phyloP scores from a whole-genome alignment of 2,329 filamentous ascomycete species.

The Aureobasidium sp. region DNA sequence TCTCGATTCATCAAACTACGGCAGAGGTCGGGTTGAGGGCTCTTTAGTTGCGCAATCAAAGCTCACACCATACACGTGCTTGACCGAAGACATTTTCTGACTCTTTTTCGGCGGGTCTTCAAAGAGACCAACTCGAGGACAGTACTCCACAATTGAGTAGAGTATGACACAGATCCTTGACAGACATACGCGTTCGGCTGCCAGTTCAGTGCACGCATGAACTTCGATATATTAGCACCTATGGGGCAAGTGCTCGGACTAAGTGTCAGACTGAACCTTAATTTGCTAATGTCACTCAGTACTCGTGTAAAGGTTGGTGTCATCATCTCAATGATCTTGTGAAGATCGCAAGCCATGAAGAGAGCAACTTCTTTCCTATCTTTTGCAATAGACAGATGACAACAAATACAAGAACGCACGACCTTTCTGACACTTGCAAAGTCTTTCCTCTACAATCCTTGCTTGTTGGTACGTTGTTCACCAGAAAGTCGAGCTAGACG shows the following conservation, averaged over 20 bases:
- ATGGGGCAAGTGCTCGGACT: neutral
- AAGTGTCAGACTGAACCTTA: constrained; percentile 5
- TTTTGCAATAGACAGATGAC: neutral
- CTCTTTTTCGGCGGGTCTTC: neutral
- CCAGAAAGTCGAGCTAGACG: neutral
- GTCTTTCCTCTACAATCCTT: neutral
- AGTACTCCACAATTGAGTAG: neutral
- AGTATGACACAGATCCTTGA: neutral
- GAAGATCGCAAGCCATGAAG: neutral
- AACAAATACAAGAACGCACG: neutral
- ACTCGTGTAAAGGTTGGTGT: neutral
- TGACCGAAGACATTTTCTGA: neutral
- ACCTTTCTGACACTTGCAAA: neutral
- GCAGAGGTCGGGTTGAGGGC: neutral
- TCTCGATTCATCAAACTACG: neutral
- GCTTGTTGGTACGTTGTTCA: neutral
- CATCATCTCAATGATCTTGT: neutral
- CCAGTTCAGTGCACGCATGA: neutral
- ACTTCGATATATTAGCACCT: neutral
- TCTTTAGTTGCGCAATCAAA: neutral
- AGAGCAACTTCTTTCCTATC: neutral
- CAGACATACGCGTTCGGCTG: neutral
- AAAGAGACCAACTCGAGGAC: neutral
- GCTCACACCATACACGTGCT: neutral
- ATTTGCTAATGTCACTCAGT: neutral